These are phyloP conservation scores for Podospora didyma DNA, from an alignment of 495 filamentous ascomycete species.

Conservation along the genomic window DNA sequence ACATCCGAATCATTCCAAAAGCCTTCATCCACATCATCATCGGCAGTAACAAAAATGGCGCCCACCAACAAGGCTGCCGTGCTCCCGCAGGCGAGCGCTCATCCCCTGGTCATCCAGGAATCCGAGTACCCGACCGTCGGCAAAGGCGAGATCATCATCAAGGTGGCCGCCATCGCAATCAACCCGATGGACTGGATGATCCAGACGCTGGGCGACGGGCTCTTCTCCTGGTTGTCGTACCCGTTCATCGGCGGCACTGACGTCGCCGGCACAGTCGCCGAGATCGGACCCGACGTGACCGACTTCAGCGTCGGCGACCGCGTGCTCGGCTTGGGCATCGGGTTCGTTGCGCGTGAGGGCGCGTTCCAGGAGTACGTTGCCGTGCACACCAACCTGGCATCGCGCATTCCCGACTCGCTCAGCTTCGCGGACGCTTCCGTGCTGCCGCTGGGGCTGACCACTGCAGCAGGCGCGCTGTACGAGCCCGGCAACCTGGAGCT, in stretches of 20 bases:
- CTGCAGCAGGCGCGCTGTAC: constrained; percentile 24
- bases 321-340: constrained; percentile 29
- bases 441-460: constrained; percentile 44
- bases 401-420: constrained; percentile 39
- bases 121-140: neutral
- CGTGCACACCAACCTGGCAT: constrained; percentile 20
- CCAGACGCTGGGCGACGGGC: constrained; percentile 26
- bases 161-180: constrained; percentile 34
- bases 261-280: constrained; percentile 47
- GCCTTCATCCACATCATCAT: no score
- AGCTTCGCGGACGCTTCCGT: constrained; percentile 41
- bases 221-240: constrained; percentile 33
- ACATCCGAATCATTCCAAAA: no score
- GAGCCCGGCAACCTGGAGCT: constrained; percentile 33
- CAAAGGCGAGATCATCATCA: constrained; percentile 26
- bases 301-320: constrained; percentile 44
- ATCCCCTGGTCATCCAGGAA: neutral
- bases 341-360: constrained; percentile 9
- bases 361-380: constrained; percentile 40
- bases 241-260: constrained; percentile 51
- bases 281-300: constrained; percentile 39
- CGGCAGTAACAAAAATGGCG: neutral
- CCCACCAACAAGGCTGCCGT: neutral
- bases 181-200: constrained; percentile 44
- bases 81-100: neutral